A percentile compares a stretch with the other conserved stretches of the same genome.
Evolutionary conservation across 768 basidiomycete species (phyloP).

Genomic region (Dioszegia hungarica): DNA sequence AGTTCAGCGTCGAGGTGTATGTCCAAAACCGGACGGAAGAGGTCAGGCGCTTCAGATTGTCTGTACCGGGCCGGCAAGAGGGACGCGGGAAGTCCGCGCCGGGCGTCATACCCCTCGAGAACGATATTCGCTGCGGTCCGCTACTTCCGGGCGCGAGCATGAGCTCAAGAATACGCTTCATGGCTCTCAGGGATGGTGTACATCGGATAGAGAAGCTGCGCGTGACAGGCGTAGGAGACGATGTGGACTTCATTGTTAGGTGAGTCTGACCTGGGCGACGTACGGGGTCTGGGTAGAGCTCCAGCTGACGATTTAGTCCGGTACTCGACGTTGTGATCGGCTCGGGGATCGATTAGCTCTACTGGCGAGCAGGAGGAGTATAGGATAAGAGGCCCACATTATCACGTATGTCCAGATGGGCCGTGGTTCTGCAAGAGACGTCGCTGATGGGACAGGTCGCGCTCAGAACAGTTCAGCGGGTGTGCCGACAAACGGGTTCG

Average conservation of each 20-base stretch:
- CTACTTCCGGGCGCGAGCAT: conserved; percentile 37
- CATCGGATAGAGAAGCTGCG: conserved; percentile 34
- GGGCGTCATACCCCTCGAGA: conserved; percentile 41
- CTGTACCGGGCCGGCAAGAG: conserved; percentile 21
- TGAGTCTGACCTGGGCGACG: no score
- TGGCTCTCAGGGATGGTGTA: conserved; percentile 38
- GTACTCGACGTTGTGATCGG: conserved; percentile 39
- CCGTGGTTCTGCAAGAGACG: no score
- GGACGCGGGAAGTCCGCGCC: conserved; percentile 20
- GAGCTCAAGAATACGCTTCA: conserved; percentile 31
- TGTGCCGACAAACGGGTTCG: no score
- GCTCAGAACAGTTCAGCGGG: no score
- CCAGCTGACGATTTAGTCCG: conserved; percentile 15
- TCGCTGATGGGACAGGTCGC: no score
- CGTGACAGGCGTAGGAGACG: conserved; percentile 26
- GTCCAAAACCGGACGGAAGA: conserved; percentile 44
- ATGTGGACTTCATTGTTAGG: conserved; percentile 34
- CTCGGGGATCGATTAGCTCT: background rate
- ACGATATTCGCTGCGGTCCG: conserved; percentile 45
- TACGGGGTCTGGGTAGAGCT: background rate
- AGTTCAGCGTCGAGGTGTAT: conserved; percentile 45
- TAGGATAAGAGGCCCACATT: no score
- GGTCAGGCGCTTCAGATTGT: conserved; percentile 36
- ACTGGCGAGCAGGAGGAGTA: background rate
- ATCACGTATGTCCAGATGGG: no score